Percentiles rank a stretch among this genome's conserved stretches.
These are phyloP conservation scores for Agrocybe pediades DNA, from an alignment of 768 basidiomycete genomes.

Conservation along the genomic window DNA sequence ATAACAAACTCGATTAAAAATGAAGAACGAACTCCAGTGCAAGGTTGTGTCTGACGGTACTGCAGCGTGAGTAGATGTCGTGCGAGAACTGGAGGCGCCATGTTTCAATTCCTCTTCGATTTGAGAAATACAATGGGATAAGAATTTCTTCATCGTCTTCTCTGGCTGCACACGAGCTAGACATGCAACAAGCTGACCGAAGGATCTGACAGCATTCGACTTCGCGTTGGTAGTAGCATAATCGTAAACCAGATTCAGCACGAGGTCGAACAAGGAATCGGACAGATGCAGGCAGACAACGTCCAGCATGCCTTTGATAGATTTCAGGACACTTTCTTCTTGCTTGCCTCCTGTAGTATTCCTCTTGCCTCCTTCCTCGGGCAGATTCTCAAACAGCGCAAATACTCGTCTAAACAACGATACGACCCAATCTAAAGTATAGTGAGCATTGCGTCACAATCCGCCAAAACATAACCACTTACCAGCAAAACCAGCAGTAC, in stretches of 20 bases:
- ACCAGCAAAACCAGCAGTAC: slow-evolving; percentile 81
- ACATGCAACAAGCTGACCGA: slow-evolving; percentile 85
- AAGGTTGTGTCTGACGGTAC: slow-evolving; percentile 86
- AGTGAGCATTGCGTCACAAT: background rate
- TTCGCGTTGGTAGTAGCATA: slow-evolving; percentile 90
- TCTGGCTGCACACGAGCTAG: slow-evolving; percentile 78
- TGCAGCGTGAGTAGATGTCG: slow-evolving; percentile 72
- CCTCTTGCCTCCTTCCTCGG: slow-evolving; percentile 90
- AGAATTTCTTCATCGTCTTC: slow-evolving; percentile 77
- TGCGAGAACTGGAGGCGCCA: slow-evolving; percentile 86
- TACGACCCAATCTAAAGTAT: slow-evolving; percentile 70
- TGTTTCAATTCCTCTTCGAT: slow-evolving; percentile 86
- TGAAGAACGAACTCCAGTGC: slow-evolving; percentile 77
- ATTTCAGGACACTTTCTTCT: slow-evolving; percentile 76
- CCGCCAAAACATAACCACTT: slow-evolving; percentile 13
- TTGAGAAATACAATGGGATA: slow-evolving; percentile 73
- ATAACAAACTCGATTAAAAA: background rate
- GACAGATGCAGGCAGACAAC: slow-evolving; percentile 81
- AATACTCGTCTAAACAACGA: slow-evolving; percentile 78
- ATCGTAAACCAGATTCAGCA: slow-evolving; percentile 80
- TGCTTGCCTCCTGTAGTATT: slow-evolving; percentile 85
- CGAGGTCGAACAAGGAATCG: slow-evolving; percentile 78
- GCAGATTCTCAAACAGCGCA: slow-evolving; percentile 87
- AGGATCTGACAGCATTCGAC: slow-evolving; percentile 88
- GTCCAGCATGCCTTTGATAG: slow-evolving; percentile 80